Evolutionary conservation across 805 yeast species (phyloP).

Genomic region (Lipomyces starkeyi): DNA sequence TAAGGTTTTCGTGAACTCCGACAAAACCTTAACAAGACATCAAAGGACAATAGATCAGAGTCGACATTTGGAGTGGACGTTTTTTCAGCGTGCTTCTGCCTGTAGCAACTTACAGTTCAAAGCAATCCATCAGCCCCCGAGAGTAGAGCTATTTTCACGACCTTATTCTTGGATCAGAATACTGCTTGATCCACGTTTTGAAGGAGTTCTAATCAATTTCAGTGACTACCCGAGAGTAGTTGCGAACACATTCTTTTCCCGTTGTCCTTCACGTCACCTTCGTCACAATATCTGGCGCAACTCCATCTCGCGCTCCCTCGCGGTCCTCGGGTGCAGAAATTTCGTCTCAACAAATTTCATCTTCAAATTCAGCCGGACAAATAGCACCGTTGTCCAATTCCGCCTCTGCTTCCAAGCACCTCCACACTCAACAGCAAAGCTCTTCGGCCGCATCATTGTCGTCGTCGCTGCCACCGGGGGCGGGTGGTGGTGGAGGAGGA

Average conservation of each 20-base stretch:
- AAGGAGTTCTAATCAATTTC: background rate
- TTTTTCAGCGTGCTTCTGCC: background rate
- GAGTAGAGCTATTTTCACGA: background rate
- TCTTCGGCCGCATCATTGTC: slow-evolving; percentile 16
- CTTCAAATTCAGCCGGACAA: slow-evolving; percentile 7
- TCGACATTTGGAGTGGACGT: background rate
- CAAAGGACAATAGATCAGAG: too few relatives aligned
- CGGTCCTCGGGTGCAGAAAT: slow-evolving; percentile 12
- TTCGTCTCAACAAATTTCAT: slow-evolving; percentile 13
- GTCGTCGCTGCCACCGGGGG: slow-evolving; percentile 15
- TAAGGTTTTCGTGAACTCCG: background rate
- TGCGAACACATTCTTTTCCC: slow-evolving; percentile 8
- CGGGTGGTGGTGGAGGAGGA: slow-evolving; percentile 30
- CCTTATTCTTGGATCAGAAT: background rate
- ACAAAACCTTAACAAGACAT: background rate
- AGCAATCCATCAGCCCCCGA: background rate
- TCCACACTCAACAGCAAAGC: slow-evolving; percentile 20
- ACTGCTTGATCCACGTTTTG: background rate
- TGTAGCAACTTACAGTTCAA: background rate
- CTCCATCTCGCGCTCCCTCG: slow-evolving; percentile 16
- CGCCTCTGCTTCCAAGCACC: slow-evolving; percentile 19
- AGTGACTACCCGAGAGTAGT: background rate
- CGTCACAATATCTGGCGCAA: slow-evolving; percentile 19
- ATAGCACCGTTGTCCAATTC: slow-evolving; percentile 9
- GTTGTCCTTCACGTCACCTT: background rate